Conservation (phyloP, 768 basidiomycete genomes). For the Lactarius quietus region DNA sequence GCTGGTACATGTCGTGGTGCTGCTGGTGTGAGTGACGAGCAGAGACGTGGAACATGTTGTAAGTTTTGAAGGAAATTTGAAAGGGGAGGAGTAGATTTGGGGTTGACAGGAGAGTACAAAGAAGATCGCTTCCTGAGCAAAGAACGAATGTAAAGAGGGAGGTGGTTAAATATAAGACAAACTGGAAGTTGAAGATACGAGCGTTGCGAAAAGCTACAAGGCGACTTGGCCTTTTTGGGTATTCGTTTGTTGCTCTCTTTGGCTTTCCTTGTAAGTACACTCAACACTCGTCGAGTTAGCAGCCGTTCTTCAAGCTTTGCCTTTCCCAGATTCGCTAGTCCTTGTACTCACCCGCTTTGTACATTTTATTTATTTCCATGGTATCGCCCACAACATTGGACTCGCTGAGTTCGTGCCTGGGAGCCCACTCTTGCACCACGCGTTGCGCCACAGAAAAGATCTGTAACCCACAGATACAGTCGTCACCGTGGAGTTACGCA, state of each 20-base stretch:
- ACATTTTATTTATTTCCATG: slow-evolving; percentile 2
- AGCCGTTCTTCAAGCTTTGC: slow-evolving; percentile 13
- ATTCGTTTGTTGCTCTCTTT: slow-evolving; percentile 25
- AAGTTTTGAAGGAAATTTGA: not conserved
- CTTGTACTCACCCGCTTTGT: slow-evolving; percentile 20
- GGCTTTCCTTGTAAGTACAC: slow-evolving; percentile 5
- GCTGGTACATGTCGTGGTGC: slow-evolving; percentile 25
- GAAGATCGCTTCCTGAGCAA: slow-evolving; percentile 25
- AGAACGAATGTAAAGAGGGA: slow-evolving; percentile 13
- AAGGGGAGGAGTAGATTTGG: not conserved
- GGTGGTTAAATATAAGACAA: slow-evolving; percentile 24
- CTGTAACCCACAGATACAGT: not conserved
- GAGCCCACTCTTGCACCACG: not conserved
- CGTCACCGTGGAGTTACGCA: slow-evolving; percentile 6
- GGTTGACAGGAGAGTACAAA: not conserved
- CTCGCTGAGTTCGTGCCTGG: slow-evolving; percentile 14
- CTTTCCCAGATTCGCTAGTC: slow-evolving; percentile 13
- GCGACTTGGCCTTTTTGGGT: slow-evolving; percentile 24
- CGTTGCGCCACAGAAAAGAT: not conserved
- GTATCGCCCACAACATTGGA: not conserved
- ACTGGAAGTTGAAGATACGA: slow-evolving; percentile 13
- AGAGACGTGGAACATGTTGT: slow-evolving; percentile 27
- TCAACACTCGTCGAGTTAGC: not conserved
- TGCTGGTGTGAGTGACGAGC: slow-evolving; percentile 21
- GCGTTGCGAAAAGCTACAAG: slow-evolving; percentile 21